Evolutionary conservation across 768 basidiomycete genomes (phyloP).

Genomic region (Mycena vulgaris): DNA sequence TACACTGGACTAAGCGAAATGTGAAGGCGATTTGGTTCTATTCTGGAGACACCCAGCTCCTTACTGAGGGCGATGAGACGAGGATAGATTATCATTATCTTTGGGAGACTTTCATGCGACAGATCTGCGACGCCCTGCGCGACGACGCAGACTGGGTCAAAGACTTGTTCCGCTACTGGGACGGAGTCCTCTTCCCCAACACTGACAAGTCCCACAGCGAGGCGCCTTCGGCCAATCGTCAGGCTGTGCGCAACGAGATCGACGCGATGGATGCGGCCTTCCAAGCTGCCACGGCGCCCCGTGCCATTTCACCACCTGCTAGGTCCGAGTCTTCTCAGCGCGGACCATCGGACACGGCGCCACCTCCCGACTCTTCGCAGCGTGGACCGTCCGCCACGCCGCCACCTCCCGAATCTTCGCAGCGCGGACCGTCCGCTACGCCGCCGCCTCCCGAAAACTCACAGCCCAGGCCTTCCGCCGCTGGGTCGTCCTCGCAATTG

Average conservation of each 20-base stretch:
- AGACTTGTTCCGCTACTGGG: slow-evolving; percentile 6
- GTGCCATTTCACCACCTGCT: neutral
- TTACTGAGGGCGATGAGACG: slow-evolving; percentile 13
- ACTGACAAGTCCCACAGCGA: slow-evolving; percentile 7
- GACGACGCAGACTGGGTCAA: slow-evolving; percentile 3
- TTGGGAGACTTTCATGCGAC: neutral
- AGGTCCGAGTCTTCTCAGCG: neutral
- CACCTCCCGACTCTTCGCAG: neutral
- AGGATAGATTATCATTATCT: neutral
- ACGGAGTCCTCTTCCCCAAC: slow-evolving; percentile 19
- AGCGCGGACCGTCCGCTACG: too few species aligned
- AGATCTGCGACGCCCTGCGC: slow-evolving; percentile 14
- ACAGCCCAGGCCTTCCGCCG: too few species aligned
- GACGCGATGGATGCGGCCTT: slow-evolving; percentile 13
- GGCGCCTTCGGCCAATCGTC: neutral
- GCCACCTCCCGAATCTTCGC: too few species aligned
- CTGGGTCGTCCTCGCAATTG: too few species aligned
- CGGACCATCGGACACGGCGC: neutral
- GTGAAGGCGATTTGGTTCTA: slow-evolving; percentile 1
- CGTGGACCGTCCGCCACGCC: too few species aligned
- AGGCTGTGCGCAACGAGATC: neutral
- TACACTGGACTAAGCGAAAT: too few species aligned
- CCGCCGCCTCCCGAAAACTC: too few species aligned
- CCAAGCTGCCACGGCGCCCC: neutral
- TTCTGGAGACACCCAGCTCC: slow-evolving; percentile 9